Evolutionary conservation across 139 green algal species (phyloP).

Genomic region (Mesotaenium endlicherianum): DNA sequence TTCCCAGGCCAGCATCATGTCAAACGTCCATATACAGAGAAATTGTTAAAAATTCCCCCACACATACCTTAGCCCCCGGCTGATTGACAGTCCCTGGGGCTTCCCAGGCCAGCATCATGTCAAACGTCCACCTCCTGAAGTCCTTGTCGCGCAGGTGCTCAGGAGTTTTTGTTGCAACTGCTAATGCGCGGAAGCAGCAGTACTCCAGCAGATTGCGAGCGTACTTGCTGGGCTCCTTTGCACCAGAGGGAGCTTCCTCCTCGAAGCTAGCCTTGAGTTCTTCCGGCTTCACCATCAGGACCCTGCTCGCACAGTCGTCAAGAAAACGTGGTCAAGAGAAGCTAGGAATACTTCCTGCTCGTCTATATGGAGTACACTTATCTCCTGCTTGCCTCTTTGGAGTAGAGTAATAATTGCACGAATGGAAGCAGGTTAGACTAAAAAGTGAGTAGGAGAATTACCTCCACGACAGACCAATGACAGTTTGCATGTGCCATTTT

Average conservation of each 20-base stretch:
- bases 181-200: constrained; percentile 45
- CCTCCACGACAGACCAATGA: not conserved
- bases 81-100: constrained; percentile 2
- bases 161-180: constrained; percentile 20
- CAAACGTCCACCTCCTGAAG: constrained; percentile 37
- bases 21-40: constrained; percentile 35
- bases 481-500: not conserved
- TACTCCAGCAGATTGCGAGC: constrained; percentile 51
- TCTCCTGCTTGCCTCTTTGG: not conserved
- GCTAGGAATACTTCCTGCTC: not conserved
- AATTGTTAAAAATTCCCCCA: no score
- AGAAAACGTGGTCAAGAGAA: not conserved
- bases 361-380: not conserved
- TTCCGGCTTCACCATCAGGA: constrained; percentile 36
- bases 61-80: no score
- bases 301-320: not conserved
- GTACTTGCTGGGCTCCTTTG: constrained; percentile 14
- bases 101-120: constrained; percentile 52
- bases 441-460: not conserved
- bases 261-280: constrained; percentile 39
- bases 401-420: not conserved
- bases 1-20: constrained; percentile 52
- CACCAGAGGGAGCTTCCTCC: constrained; percentile 18
- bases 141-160: constrained; percentile 38
- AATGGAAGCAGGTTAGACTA: not conserved